Evolutionary conservation across 2,329 filamentous ascomycete species (phyloP).

Genomic region (Penicillium italicum): DNA sequence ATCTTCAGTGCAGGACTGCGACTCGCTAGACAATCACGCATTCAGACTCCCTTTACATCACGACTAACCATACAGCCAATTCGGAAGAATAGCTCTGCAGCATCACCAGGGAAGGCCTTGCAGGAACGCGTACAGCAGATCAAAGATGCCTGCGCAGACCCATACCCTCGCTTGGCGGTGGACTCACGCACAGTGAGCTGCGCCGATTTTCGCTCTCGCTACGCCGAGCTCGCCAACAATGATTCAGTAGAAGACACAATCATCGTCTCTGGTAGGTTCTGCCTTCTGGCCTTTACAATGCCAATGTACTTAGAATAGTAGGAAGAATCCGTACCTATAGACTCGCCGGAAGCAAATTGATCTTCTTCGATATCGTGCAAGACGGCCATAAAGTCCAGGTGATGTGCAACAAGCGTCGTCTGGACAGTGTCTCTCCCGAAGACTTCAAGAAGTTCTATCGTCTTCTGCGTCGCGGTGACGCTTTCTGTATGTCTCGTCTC

Average conservation of each 20-base stretch:
- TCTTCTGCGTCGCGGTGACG: conserved; percentile 74
- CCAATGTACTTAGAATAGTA: conserved; percentile 46
- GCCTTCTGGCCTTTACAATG: conserved; percentile 16
- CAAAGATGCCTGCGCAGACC: conserved; percentile 31
- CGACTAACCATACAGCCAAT: conserved; percentile 21
- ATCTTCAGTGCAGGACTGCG: conserved; percentile 27
- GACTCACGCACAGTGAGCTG: conserved; percentile 33
- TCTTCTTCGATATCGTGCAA: conserved; percentile 78
- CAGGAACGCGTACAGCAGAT: conserved; percentile 39
- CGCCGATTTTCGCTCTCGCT: conserved; percentile 38
- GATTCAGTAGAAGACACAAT: conserved; percentile 42
- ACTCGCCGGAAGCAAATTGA: conserved; percentile 68
- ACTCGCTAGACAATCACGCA: conserved; percentile 8
- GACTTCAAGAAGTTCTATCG: conserved; percentile 59
- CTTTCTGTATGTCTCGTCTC: conserved; percentile 65
- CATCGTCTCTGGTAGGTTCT: conserved; percentile 43
- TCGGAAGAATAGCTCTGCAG: conserved; percentile 26
- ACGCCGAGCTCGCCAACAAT: conserved; percentile 36
- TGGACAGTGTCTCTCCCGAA: conserved; percentile 39
- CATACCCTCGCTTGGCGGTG: conserved; percentile 39
- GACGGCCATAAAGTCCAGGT: conserved; percentile 70
- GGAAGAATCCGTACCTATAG: conserved; percentile 74
- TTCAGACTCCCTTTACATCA: conserved; percentile 4
- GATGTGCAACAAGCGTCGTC: conserved; percentile 62
- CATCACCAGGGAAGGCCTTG: conserved; percentile 35